Conservation (phyloP, 2,329 filamentous ascomycete genomes). For the Eurotiales sp. region DNA sequence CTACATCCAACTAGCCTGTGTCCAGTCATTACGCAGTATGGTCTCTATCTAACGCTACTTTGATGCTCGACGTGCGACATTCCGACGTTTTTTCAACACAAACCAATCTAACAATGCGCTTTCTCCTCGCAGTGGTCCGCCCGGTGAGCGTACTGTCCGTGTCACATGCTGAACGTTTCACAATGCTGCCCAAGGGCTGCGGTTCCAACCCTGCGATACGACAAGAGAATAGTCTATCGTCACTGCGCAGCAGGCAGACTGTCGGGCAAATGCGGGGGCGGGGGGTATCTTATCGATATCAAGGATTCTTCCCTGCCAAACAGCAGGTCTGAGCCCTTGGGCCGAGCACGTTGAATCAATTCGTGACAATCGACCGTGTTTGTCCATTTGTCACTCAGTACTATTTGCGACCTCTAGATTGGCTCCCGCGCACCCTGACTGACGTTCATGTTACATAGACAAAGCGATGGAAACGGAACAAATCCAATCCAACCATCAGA, state of each 20-base stretch:
- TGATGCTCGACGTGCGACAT: background rate
- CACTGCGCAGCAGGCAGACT: background rate
- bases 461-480: background rate
- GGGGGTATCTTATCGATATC: constrained; percentile 6
- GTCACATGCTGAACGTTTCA: constrained; percentile 3
- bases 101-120: too few relatives aligned
- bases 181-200: constrained; percentile 2
- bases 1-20: background rate
- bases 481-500: constrained; percentile 2
- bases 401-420: too few relatives aligned
- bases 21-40: too few relatives aligned
- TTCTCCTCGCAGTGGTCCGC: background rate
- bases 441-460: constrained; percentile 9
- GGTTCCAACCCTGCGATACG: constrained; percentile 11
- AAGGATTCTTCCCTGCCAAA: background rate
- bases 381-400: too few relatives aligned
- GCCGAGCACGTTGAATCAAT: background rate
- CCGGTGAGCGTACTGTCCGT: background rate
- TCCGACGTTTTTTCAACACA: too few relatives aligned
- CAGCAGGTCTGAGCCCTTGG: background rate
- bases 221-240: background rate
- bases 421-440: background rate
- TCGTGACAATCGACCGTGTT: too few relatives aligned
- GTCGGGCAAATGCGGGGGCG: constrained; percentile 11
- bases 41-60: background rate